phyloP scores from a whole-genome alignment of 1,284 basidiomycete species.

The Rhodotorula mucilaginosa region DNA sequence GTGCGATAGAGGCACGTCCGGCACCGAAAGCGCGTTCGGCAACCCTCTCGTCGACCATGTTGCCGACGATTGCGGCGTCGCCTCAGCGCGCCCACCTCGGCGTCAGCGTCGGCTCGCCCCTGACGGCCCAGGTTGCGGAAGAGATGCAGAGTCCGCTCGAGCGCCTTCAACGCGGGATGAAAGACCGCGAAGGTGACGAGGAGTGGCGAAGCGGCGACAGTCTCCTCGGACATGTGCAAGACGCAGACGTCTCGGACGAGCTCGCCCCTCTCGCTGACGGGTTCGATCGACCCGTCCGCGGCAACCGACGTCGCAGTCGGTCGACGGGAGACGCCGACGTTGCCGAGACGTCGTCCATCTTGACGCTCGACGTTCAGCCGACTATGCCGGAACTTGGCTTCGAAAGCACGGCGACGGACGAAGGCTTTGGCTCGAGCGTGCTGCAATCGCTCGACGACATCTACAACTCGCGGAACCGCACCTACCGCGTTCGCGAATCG shows the following conservation, averaged over 20 bases:
- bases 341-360: slow-evolving; percentile 22
- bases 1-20: slow-evolving; percentile 27
- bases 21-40: slow-evolving; percentile 31
- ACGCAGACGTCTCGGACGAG: slow-evolving; percentile 3
- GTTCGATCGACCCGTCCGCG: neutral
- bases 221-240: slow-evolving; percentile 21
- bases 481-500: slow-evolving; percentile 37
- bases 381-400: slow-evolving; percentile 37
- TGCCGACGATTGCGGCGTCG: slow-evolving; percentile 27
- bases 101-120: slow-evolving; percentile 21
- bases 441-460: slow-evolving; percentile 37
- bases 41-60: slow-evolving; percentile 35
- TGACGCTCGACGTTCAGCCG: neutral
- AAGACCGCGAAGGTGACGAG: slow-evolving; percentile 2
- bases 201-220: slow-evolving; percentile 27
- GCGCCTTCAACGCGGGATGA: slow-evolving; percentile 25
- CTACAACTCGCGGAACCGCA: slow-evolving; percentile 37
- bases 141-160: slow-evolving; percentile 37
- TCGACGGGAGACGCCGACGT: slow-evolving; percentile 32
- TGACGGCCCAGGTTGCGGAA: slow-evolving; percentile 28
- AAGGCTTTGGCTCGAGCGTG: slow-evolving; percentile 18
- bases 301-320: slow-evolving; percentile 8
- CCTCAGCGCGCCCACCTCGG: slow-evolving; percentile 11
- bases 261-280: neutral
- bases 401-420: slow-evolving; percentile 12